Base-by-base conservation (phyloP, 441 rosid genomes). In the Mallotus repandus region DNA sequence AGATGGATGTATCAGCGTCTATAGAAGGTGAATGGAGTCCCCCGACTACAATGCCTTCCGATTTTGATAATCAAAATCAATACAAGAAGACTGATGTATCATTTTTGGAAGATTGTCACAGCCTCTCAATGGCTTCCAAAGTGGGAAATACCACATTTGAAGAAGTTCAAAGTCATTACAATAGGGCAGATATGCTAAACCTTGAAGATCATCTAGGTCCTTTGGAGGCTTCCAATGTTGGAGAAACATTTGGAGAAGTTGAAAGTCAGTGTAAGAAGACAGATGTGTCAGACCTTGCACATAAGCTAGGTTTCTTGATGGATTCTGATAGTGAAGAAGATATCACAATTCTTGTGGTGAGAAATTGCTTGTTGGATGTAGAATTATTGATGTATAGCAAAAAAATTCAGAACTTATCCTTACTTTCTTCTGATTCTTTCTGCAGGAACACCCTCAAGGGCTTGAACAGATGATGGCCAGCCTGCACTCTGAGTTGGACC, bases 71-170 rank as follows among this genome's bases (percentile, higher is more conserved):
- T 48, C 63, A 57, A 43, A 57, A 69, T 69, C 55, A 9, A 7
- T 21, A 3, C 18, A 2, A 46, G 64, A 58, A 57, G 73, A 69
- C n/a, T 43, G 43, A 69, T 43, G 46, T 69, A 7, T 70, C 73
- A 19, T 21, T 55, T 50, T 18, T 15, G 0, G 22, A 57, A 58
- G 45, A 46, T 59, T 2, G 25, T 59, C 0, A 0, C 56, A 70
- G 57, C 35, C 14, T 22, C 14, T 4, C 11, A 25, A 0, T 70
- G 57, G 29, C 56, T 46, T 48, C 25, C 18, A 10, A 29, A 25
- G 45, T 2, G 25, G 35, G 43, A 22, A 65, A 70, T 57, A 45
- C 19, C 19, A 21, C 13, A 69, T 11, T 56, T 43, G 64, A 57
- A 21, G 54, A 9, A 43, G 55, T 21, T 12, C 25, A 46, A 48